These are phyloP conservation scores for Rhodomyrtus psidioides DNA, from an alignment of 441 rosid genomes.

Conservation along the genomic window DNA sequence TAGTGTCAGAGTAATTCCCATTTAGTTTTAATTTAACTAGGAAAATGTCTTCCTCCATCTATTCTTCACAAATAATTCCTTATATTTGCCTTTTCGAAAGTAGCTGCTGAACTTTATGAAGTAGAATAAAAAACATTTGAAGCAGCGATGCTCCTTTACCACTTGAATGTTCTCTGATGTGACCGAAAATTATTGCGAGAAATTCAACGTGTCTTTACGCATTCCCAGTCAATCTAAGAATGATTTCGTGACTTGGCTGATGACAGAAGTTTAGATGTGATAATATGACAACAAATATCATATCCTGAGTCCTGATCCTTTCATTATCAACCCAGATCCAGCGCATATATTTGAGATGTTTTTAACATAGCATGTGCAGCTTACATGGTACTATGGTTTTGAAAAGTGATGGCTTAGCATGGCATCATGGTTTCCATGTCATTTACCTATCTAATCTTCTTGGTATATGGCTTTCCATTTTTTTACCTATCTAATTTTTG, in stretches of 20 bases:
- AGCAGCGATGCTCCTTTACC: neutral
- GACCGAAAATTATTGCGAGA: neutral
- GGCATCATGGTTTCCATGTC: neutral
- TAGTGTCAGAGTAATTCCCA: neutral
- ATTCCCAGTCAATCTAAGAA: neutral
- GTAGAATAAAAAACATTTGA: neutral
- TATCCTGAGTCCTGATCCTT: neutral
- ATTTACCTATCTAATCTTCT: neutral
- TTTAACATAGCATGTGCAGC: neutral
- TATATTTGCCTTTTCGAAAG: neutral
- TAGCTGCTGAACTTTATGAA: neutral
- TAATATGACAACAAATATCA: neutral
- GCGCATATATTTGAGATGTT: neutral
- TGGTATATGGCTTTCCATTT: neutral
- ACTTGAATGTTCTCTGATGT: neutral
- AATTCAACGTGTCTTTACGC: neutral
- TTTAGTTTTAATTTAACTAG: neutral
- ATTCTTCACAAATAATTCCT: neutral
- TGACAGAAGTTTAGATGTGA: neutral
- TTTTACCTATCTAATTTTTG: neutral
- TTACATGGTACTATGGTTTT: neutral
- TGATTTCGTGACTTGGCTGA: neutral
- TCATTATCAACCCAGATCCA: neutral
- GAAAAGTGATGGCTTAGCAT: neutral
- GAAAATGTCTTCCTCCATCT: neutral